phyloP scores from a whole-genome alignment of 202 grass and related monocot species.

The Carex sylvatica region DNA sequence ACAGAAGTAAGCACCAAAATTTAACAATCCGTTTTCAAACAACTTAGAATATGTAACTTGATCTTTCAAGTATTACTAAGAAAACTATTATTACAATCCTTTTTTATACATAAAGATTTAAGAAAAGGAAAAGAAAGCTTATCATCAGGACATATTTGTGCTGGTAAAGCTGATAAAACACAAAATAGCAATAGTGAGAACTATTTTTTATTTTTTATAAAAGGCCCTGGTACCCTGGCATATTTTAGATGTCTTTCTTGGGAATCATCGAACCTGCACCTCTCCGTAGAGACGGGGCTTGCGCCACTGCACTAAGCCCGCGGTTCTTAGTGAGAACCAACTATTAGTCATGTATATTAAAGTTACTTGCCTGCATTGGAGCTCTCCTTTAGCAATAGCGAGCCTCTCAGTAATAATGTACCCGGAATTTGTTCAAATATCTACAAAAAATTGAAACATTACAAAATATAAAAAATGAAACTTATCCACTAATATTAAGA shows the following conservation, averaged over 20 bases:
- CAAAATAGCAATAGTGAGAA: not conserved
- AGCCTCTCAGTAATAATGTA: conserved; percentile 65
- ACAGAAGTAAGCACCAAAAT: not conserved
- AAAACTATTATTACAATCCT: not conserved
- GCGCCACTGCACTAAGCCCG: too few species aligned
- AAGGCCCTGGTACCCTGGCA: too few species aligned
- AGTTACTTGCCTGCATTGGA: conserved; percentile 6
- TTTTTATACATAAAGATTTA: not conserved
- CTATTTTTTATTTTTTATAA: too few species aligned
- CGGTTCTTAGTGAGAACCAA: not conserved
- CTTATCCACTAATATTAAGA: not conserved
- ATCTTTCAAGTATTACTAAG: too few species aligned
- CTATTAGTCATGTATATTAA: not conserved
- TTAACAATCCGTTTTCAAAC: not conserved
- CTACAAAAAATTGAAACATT: conserved; percentile 31
- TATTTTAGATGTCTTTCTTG: too few species aligned
- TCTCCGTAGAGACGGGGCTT: too few species aligned
- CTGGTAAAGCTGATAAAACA: conserved; percentile 3
- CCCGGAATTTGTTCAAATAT: conserved; percentile 94
- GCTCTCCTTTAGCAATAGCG: conserved; percentile 56
- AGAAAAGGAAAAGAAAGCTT: not conserved
- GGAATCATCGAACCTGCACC: too few species aligned
- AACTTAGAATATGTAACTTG: not conserved
- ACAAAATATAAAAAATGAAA: not conserved
- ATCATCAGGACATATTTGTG: not conserved